Evolutionary conservation across 768 basidiomycete genomes (phyloP), one percentile per base, ranked within the genome.

Genomic region (Collybia nuda): DNA sequence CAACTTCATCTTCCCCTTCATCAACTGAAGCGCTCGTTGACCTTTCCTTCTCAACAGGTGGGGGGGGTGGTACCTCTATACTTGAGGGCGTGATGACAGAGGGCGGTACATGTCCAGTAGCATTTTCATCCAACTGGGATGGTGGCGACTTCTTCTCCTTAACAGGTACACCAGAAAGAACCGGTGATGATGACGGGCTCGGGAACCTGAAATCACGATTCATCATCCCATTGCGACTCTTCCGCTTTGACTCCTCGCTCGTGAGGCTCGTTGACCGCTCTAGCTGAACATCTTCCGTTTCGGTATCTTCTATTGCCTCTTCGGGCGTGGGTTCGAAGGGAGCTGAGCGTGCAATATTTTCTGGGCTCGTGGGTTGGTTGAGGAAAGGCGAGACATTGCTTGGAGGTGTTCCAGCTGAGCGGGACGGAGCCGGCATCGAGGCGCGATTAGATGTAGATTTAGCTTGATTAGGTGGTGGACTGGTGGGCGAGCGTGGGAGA

Each of bases 21-120:
- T 82, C 85, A 18, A 66, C 59, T 17, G 67, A 58, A n/a, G 48
- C 58, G 51, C 66, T 68, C 53, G 70, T 61, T 46, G 70, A 62
- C 28, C 67, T 70, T 64, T 90, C 86, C 68, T 92, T 90, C 62
- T 88, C 85, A 12, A 88, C 77, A 0, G 86, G 87, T 21, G 89
- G 88, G 3, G 90, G 90, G 0, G 89, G 84, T 3, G 88, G 89
- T 5, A 91, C 85, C 61, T 91, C 88, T 11, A 88, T 85, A 46
- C 72, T 83, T 19, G 82, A 76, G 2, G 85, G 83, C 17, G 81
- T 75, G 19, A 85, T 71, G 3, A 84, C 68, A 32, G 52, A 54
- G n/a, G 49, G 39, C 40, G 47, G 54, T 40, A 49, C 44, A 50
- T 23, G n/a, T 2, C 23, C 9, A 39, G 55, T 53, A 56, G 50